Conservation (phyloP, 495 filamentous ascomycete species). For the Penicillium subrubescens region DNA sequence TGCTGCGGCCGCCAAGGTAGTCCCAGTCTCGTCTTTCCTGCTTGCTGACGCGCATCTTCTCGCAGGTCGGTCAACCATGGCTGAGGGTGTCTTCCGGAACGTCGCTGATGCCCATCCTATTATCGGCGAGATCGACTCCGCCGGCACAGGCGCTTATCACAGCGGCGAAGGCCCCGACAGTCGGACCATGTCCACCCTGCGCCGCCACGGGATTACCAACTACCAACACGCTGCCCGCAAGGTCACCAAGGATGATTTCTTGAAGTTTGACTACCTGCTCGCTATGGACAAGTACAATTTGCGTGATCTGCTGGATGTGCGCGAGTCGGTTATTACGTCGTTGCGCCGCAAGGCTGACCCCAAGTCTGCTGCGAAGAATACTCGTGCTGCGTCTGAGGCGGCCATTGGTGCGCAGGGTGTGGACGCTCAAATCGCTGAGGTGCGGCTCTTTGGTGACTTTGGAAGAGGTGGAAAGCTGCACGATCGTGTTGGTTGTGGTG, state of each 20-base stretch:
- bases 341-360: conserved; percentile 39
- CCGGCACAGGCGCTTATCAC: conserved; percentile 88
- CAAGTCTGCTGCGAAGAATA: conserved; percentile 29
- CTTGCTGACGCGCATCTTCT: conserved; percentile 2
- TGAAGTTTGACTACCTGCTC: conserved; percentile 86
- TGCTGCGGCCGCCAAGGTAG: not conserved
- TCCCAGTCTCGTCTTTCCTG: not conserved
- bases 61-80: conserved; percentile 80
- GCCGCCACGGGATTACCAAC: conserved; percentile 68
- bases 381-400: conserved; percentile 30
- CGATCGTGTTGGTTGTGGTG: conserved; percentile 69
- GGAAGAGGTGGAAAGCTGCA: conserved; percentile 66
- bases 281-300: conserved; percentile 93
- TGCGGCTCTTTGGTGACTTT: conserved; percentile 87
- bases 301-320: conserved; percentile 62
- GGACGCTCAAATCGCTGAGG: conserved; percentile 46
- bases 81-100: conserved; percentile 85
- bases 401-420: conserved; percentile 33
- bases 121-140: conserved; percentile 78
- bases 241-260: conserved; percentile 71
- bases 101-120: conserved; percentile 60
- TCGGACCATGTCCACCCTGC: conserved; percentile 82
- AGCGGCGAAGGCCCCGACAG: conserved; percentile 70
- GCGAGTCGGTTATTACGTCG: conserved; percentile 52
- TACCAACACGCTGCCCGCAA: conserved; percentile 80